Conservation (phyloP, 495 filamentous ascomycete genomes). For the Podospora australis region DNA sequence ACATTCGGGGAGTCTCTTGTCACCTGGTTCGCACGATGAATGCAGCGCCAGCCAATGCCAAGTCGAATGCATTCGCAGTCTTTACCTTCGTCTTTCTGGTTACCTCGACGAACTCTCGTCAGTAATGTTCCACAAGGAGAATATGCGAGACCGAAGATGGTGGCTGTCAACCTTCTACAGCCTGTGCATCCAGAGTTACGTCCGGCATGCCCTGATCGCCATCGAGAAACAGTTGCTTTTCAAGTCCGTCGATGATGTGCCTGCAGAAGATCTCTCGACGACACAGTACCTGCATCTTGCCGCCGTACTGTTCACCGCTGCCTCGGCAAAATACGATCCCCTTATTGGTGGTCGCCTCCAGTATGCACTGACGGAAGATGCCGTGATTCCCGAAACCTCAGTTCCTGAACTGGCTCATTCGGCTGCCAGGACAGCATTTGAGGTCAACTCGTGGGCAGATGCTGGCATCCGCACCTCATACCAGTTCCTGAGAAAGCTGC, state of each 20-base stretch:
- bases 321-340: constrained; percentile 27
- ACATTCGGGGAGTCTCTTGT: constrained; percentile 17
- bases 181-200: constrained; percentile 31
- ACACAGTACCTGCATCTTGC: constrained; percentile 26
- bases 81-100: constrained; percentile 13
- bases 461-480: constrained; percentile 22
- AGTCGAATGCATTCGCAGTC: constrained; percentile 25
- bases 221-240: constrained; percentile 29
- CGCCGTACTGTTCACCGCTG: constrained; percentile 23
- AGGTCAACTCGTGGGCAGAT: constrained; percentile 26
- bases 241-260: constrained; percentile 15
- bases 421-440: constrained; percentile 20
- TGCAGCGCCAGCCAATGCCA: constrained; percentile 23
- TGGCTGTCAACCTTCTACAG: constrained; percentile 33
- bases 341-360: constrained; percentile 23
- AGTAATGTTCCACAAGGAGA: constrained; percentile 35
- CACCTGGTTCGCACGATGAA: constrained; percentile 12
- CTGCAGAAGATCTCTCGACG: constrained; percentile 20
- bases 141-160: constrained; percentile 30
- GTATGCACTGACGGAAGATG: constrained; percentile 24
- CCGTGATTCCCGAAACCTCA: constrained; percentile 22
- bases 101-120: constrained; percentile 29
- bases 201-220: constrained; percentile 24
- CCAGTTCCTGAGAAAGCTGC: constrained; percentile 22
- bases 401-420: constrained; percentile 24